phyloP scores from a whole-genome alignment of 2,329 filamentous ascomycete species.

The Xylaria sp. region DNA sequence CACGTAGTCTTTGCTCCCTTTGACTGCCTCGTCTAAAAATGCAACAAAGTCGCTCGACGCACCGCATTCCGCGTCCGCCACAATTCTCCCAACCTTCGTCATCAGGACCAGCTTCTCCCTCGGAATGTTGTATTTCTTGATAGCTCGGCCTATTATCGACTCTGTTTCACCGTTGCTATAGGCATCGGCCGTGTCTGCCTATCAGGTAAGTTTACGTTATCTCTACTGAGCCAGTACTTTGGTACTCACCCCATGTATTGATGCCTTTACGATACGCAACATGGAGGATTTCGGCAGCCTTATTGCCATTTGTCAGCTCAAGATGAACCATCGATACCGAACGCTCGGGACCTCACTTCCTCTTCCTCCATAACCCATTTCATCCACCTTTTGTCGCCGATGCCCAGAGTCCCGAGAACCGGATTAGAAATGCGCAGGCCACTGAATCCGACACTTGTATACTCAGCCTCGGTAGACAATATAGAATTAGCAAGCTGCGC shows the following conservation, averaged over 20 bases:
- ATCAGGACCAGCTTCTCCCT: constrained; percentile 18
- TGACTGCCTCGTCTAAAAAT: constrained; percentile 6
- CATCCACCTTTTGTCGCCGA: constrained; percentile 1
- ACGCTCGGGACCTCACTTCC: not conserved
- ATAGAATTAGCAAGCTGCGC: constrained; percentile 5
- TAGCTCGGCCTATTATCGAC: constrained; percentile 15
- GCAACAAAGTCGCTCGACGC: constrained; percentile 2
- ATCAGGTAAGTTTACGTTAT: constrained; percentile 4
- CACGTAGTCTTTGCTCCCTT: constrained; percentile 13
- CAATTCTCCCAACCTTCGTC: constrained; percentile 15
- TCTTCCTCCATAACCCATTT: constrained; percentile 5
- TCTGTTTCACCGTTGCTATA: constrained; percentile 21
- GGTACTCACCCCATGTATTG: constrained; percentile 5
- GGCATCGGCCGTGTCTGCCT: constrained; percentile 18
- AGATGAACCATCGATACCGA: constrained; percentile 4
- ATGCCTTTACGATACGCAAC: constrained; percentile 5
- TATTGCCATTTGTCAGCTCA: constrained; percentile 4
- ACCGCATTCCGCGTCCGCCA: constrained; percentile 4
- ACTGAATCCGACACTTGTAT: constrained; percentile 3
- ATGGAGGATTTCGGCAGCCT: constrained; percentile 5
- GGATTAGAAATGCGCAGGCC: constrained; percentile 4
- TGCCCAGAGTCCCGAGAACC: constrained; percentile 1
- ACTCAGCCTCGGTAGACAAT: constrained; percentile 3
- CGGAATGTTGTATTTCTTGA: constrained; percentile 22
- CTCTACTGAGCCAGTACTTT: not conserved